Conservation (phyloP, 2,329 filamentous ascomycete genomes). For the Penicillium psychrosexuale region DNA sequence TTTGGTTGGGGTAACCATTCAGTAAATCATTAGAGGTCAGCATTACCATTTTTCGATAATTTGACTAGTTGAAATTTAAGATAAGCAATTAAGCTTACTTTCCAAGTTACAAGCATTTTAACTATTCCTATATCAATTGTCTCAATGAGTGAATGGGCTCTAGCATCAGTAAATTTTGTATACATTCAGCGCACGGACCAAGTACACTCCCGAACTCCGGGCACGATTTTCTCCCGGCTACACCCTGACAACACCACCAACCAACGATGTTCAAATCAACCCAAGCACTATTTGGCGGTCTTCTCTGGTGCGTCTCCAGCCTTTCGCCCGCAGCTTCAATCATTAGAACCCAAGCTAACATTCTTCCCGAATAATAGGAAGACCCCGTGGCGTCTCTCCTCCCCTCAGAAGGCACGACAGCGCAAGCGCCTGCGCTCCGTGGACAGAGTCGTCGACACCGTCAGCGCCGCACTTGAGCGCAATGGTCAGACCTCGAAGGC, state of each 20-base stretch:
- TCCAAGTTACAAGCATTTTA: background rate
- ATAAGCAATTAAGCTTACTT: too few species aligned
- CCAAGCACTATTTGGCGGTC: constrained; percentile 70
- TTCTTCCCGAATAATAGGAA: constrained; percentile 60
- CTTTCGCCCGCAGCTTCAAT: background rate
- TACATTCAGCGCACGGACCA: constrained; percentile 20
- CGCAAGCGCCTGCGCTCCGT: constrained; percentile 78
- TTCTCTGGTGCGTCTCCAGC: constrained; percentile 65
- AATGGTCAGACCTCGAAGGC: constrained; percentile 68
- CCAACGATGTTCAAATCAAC: constrained; percentile 75
- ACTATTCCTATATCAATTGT: background rate
- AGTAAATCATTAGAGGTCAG: background rate
- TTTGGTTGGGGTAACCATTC: constrained; percentile 17
- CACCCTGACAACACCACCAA: constrained; percentile 27
- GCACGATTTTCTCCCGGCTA: constrained; percentile 23
- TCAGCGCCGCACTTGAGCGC: constrained; percentile 74
- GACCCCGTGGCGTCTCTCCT: constrained; percentile 91
- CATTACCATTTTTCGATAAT: background rate
- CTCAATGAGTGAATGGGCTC: background rate
- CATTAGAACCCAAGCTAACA: constrained; percentile 14
- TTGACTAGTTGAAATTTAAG: background rate
- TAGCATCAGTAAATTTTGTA: background rate
- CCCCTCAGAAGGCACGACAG: constrained; percentile 85
- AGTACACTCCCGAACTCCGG: constrained; percentile 21
- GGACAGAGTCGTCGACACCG: constrained; percentile 78